phyloP scores from a whole-genome alignment of 2,329 filamentous ascomycete species.

The Microthyrium microscopicum region DNA sequence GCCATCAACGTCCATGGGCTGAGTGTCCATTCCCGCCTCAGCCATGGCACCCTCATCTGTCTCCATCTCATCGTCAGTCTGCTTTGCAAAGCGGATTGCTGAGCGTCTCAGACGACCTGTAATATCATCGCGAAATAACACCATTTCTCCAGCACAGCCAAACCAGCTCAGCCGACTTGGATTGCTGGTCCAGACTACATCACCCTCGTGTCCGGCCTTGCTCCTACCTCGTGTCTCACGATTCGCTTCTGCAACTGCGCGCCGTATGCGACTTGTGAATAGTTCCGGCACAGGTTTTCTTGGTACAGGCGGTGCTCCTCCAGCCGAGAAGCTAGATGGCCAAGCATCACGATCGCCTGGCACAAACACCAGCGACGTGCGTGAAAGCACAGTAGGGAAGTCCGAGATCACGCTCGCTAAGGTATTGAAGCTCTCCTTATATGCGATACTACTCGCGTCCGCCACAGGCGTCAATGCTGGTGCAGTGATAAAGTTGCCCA shows the following conservation, averaged over 20 bases:
- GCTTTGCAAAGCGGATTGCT: conserved; percentile 49
- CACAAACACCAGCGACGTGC: conserved; percentile 77
- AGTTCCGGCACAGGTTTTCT: conserved; percentile 62
- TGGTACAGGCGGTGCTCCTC: conserved; percentile 54
- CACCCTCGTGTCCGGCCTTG: conserved; percentile 39
- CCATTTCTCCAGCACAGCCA: conserved; percentile 72
- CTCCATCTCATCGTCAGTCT: conserved; percentile 21
- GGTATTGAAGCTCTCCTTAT: conserved; percentile 89
- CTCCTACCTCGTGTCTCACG: conserved; percentile 41
- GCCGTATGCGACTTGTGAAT: conserved; percentile 74
- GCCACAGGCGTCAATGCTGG: conserved; percentile 42
- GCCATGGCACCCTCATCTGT: conserved; percentile 12
- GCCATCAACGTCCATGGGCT: conserved; percentile 30
- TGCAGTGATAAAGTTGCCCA: conserved; percentile 62
- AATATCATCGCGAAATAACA: conserved; percentile 76
- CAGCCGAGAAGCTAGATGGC: conserved; percentile 69
- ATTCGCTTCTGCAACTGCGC: conserved; percentile 66
- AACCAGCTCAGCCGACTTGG: conserved; percentile 71
- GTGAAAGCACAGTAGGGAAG: conserved; percentile 63
- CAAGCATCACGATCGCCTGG: conserved; percentile 97
- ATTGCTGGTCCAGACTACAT: conserved; percentile 78
- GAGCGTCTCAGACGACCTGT: conserved; percentile 61
- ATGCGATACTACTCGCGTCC: conserved; percentile 73
- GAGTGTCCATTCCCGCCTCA: conserved; percentile 1
- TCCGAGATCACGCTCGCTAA: conserved; percentile 70